Conservation (phyloP, 1,284 basidiomycete species). For the Fistulina hepatica region DNA sequence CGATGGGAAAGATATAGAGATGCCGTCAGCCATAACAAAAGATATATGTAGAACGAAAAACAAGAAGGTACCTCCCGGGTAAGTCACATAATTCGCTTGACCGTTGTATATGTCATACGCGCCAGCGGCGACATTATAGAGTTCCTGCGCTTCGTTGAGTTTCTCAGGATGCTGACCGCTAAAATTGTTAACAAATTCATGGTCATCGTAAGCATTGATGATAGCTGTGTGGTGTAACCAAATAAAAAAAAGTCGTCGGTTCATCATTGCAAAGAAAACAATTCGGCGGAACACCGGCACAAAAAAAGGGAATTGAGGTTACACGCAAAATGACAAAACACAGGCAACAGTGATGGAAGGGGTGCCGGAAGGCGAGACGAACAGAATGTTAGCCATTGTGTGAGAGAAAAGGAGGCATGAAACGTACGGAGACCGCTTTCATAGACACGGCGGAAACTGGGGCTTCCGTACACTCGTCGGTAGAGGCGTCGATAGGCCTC, state of each 20-base stretch:
- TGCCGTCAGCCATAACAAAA: too few relatives aligned
- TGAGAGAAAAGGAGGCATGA: neutral
- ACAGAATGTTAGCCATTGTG: constrained; percentile 1
- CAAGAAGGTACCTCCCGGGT: too few relatives aligned
- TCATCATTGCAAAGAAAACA: too few relatives aligned
- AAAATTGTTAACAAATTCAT: constrained; percentile 36
- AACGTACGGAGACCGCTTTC: constrained; percentile 42
- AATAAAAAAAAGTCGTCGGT: too few relatives aligned
- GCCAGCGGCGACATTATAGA: constrained; percentile 57
- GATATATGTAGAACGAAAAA: too few relatives aligned
- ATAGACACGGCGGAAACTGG: constrained; percentile 55
- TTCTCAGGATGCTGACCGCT: neutral
- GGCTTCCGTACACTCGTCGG: constrained; percentile 51
- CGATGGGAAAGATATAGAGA: too few relatives aligned
- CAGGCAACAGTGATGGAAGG: too few relatives aligned
- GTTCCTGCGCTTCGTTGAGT: constrained; percentile 28
- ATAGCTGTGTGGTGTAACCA: constrained; percentile 39
- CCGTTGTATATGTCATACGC: constrained; percentile 65
- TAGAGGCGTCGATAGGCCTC: constrained; percentile 56
- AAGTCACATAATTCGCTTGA: constrained; percentile 55
- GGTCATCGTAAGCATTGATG: constrained; percentile 56
- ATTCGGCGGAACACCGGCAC: too few relatives aligned
- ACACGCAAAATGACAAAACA: too few relatives aligned
- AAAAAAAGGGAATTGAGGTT: too few relatives aligned
- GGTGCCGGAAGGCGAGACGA: neutral